Evolutionary conservation across 441 rosid species (phyloP), one percentile per base, ranked within the genome.

Genomic region (Mallotus repandus): DNA sequence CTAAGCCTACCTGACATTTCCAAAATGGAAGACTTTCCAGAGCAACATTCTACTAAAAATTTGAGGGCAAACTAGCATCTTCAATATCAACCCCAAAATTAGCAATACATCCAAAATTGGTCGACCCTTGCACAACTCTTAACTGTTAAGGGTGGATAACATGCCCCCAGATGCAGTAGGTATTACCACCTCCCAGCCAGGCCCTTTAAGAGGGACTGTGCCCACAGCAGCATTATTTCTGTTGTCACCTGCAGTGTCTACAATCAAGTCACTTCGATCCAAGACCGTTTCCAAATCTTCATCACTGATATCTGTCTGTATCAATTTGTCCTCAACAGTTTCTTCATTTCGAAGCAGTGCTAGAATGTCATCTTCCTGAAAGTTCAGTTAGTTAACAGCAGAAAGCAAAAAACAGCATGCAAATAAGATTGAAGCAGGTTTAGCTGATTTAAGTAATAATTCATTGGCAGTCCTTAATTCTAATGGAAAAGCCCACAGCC

Each of bases 151-250:
- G 11, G 97, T 87, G 1, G 99, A 89, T 9, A 96, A 92, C 84
- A 92, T 72, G 68, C 97, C 94, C 63, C 96, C 96, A 7, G 84
- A 75, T 15, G 91, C 84, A n/a, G 85, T 83, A 15, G 97, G 91
- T 63, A 87, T 25, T 46, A 96, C 98, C 73, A 89, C 97, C 87
- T 96, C 99, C 99, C 98, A 96, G 29, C 98, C 99, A 21, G 99
- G 98, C 19, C 99, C 99, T 76, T 91, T 88, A 68, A 86, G 86
- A 9, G 98, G 97, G 59, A 84, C 43, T 16, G 80, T 71, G 69
- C 74, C 78, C 63, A 21, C 63, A 9, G 78, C 77, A 32, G 76
- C 78, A 19, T 72, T 70, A 56, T 81, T 77, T 5, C 74, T 87
- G 12, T 32, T 79, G 66, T 66, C 79, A 60, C 50, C 71, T 1